These are phyloP conservation scores for Monilinia laxa DNA, from an alignment of 2,329 filamentous ascomycete genomes.

Conservation along the genomic window DNA sequence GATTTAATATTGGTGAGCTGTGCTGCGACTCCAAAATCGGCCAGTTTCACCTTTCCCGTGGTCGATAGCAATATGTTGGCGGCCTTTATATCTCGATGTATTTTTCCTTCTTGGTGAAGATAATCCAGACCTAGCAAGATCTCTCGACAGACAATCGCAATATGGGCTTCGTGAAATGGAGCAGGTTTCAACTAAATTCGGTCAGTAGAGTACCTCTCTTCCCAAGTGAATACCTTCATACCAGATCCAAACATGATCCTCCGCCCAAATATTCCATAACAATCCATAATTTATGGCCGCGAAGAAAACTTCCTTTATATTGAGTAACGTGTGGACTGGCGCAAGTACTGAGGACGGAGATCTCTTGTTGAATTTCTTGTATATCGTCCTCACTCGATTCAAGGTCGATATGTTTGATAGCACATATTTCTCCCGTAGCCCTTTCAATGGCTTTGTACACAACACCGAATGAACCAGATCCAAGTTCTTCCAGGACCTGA, in stretches of 20 bases:
- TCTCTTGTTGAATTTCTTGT: constrained; percentile 96
- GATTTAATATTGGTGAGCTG: constrained; percentile 98
- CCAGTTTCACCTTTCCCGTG: constrained; percentile 87
- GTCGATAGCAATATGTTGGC: constrained; percentile 94
- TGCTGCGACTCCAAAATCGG: constrained; percentile 95
- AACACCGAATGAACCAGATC: constrained; percentile 84
- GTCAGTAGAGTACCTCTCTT: constrained; percentile 26
- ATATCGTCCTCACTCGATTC: constrained; percentile 99
- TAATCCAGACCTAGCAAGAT: constrained; percentile 89
- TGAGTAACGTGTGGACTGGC: constrained; percentile 91
- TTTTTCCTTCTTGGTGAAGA: constrained; percentile 89
- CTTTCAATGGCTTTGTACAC: constrained; percentile 97
- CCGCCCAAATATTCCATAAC: constrained; percentile 98
- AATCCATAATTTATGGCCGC: constrained; percentile 97
- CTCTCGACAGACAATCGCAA: constrained; percentile 91
- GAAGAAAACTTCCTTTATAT: constrained; percentile 95
- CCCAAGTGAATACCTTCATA: constrained; percentile 46
- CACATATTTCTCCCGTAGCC: constrained; percentile 86
- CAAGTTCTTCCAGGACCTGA: constrained; percentile 93
- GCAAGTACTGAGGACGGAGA: constrained; percentile 91
- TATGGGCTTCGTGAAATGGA: constrained; percentile 82
- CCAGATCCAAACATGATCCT: constrained; percentile 90
- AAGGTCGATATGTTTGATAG: constrained; percentile 99
- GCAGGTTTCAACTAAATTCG: constrained; percentile 76
- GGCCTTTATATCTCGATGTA: constrained; percentile 95